phyloP scores from a whole-genome alignment of 352 stramenopile genomes.

The Thraustochytrium sp. region DNA sequence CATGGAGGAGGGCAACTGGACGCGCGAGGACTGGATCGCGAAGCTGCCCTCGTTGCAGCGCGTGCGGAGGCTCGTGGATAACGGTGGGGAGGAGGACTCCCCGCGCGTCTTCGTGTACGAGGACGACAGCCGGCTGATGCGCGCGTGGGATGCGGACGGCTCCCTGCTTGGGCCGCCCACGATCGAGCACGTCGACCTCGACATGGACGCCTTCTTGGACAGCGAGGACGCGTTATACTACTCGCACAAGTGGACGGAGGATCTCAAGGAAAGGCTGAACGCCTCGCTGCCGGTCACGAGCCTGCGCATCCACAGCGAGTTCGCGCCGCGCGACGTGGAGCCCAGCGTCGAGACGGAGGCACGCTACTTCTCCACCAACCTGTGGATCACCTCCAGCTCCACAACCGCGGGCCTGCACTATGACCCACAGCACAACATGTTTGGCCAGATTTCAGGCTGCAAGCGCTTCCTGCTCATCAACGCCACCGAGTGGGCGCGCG shows the following conservation, averaged over 20 bases:
- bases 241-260: not conserved
- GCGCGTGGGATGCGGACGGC: slow-evolving; percentile 2
- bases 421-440: slow-evolving; percentile 27
- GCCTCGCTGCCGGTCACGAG: not conserved
- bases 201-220: not conserved
- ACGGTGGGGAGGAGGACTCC: not conserved
- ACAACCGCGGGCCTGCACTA: slow-evolving; percentile 18
- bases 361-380: not conserved
- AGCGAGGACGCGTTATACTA: slow-evolving; percentile 10
- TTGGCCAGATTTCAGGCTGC: slow-evolving; percentile 27
- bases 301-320: not conserved
- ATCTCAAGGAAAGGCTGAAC: not conserved
- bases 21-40: not conserved
- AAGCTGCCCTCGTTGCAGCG: not conserved
- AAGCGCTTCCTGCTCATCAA: slow-evolving; percentile 12
- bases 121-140: not conserved
- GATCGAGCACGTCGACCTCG: not conserved
- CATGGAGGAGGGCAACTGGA: not conserved
- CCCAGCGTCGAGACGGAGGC: not conserved
- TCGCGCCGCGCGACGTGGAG: not conserved
- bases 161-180: not conserved
- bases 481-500: not conserved
- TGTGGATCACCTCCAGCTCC: not conserved
- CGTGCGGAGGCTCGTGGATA: not conserved
- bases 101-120: slow-evolving; percentile 7